Conservation (phyloP, 805 yeast species). For the Myxozyma udenii region DNA sequence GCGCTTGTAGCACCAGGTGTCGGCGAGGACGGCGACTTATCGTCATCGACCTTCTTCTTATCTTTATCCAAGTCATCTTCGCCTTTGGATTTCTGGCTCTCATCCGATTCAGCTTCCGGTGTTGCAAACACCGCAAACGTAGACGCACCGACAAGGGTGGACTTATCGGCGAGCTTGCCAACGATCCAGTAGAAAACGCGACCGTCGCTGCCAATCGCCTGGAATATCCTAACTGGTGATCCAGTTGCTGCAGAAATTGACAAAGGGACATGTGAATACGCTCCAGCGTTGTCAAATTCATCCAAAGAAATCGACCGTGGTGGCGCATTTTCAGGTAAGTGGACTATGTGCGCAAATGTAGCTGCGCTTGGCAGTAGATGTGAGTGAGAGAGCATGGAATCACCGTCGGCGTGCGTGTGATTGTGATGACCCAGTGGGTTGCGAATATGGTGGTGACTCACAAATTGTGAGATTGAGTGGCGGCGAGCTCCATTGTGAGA, state of each 20-base stretch:
- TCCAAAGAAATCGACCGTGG: constrained; percentile 10
- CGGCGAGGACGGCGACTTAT: no score
- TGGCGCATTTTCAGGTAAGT: constrained; percentile 13
- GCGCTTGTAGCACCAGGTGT: no score
- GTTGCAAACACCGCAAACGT: constrained; percentile 15
- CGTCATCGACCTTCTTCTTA: no score
- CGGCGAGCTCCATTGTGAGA: background rate
- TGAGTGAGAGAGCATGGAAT: background rate
- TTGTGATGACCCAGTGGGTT: background rate
- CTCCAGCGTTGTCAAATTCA: constrained; percentile 24
- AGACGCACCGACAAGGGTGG: constrained; percentile 15
- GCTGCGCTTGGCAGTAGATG: constrained; percentile 4
- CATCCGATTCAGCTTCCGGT: no score
- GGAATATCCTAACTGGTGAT: constrained; percentile 13
- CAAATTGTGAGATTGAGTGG: constrained; percentile 1
- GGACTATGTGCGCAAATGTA: constrained; percentile 5
- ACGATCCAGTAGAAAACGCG: constrained; percentile 24
- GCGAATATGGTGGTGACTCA: constrained; percentile 6
- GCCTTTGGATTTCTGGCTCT: background rate
- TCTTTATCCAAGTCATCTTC: no score
- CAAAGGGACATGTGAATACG: constrained; percentile 12
- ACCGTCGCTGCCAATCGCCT: constrained; percentile 14
- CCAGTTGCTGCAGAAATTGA: constrained; percentile 24
- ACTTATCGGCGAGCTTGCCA: constrained; percentile 12
- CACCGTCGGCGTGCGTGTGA: background rate